These are phyloP conservation scores for Piper betle DNA, from an alignment of 164 flowering plant species.

Conservation along the genomic window DNA sequence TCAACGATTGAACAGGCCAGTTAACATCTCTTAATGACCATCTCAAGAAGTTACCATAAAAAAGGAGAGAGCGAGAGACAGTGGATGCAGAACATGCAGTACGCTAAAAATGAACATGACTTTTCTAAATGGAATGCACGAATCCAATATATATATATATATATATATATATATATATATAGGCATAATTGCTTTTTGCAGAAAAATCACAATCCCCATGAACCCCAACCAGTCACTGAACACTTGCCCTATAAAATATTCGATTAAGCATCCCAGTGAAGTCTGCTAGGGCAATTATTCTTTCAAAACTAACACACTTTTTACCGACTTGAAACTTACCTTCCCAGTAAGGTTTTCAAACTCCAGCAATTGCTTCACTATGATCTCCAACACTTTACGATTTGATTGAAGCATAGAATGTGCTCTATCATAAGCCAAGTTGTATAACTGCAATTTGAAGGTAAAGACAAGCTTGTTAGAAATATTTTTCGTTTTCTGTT, in stretches of 20 bases:
- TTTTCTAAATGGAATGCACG: too few relatives aligned
- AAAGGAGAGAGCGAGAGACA: too few relatives aligned
- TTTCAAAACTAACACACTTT: background rate
- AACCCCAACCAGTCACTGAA: background rate
- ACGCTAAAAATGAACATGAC: too few relatives aligned
- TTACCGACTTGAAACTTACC: constrained; percentile 25
- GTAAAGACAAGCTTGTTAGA: background rate
- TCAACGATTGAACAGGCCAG: too few relatives aligned
- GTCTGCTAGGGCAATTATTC: background rate
- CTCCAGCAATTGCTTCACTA: constrained; percentile 72
- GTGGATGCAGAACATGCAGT: too few relatives aligned
- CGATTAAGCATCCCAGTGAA: background rate
- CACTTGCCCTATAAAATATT: background rate
- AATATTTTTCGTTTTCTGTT: background rate
- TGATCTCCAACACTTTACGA: constrained; percentile 49
- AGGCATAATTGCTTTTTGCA: background rate
- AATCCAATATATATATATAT: too few relatives aligned
- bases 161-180: too few relatives aligned
- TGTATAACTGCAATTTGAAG: constrained; percentile 37
- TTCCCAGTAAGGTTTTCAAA: constrained; percentile 71
- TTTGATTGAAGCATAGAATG: constrained; percentile 63
- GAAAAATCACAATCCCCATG: background rate
- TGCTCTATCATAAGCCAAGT: constrained; percentile 73
- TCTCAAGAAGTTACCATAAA: too few relatives aligned
- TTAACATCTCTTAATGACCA: too few relatives aligned